Evolutionary conservation across 306 rosid genomes (phyloP), one percentile per base, ranked within the genome.

Genomic region (Cicer arietinum): DNA sequence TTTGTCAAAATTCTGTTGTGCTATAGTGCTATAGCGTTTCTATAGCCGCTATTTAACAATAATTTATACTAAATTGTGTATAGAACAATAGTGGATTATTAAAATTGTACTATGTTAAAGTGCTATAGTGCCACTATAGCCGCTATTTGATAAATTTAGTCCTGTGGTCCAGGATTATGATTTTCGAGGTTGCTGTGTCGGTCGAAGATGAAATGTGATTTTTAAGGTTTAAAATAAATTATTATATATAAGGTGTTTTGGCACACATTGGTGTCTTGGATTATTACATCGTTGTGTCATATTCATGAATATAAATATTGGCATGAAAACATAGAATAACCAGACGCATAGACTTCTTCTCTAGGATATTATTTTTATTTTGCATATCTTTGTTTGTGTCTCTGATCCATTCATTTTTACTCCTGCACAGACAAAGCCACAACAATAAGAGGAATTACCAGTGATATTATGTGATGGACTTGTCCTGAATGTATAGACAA

Each of bases 341-440:
- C 47, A 30, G 53, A 8, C 14, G 6, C 12, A 11, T 62, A 59
- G 47, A 57, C 13, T 51, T 62, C 0, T 63, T 44, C 39, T 43
- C 30, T 1, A 9, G 62, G 37, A 20, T 10, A 56, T 46, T 46
- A 35, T 30, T 58, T 77, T 47, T 54, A 45, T 63, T 62, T 51
- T 67, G 76, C 67, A 8, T 72, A 39, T 72, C 35, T 50, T 66
- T 43, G 14, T 67, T 42, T 73, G 56, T 77, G 50, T 60, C 50
- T 47, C 59, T 82, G 62, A 78, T 78, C 10, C 6, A 6, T 59
- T 37, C 12, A 50, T 57, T 43, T 40, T 73, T 73, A 11, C 61
- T 43, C 79, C 17, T n/a, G 22, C 39, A 30, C 78, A 84, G 80
- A 77, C 70, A 50, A 80, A 65, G 74, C 53, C 67, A 65, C 78